Evolutionary conservation across 2,329 filamentous ascomycete species (phyloP), one percentile per base, ranked within the genome.

Genomic region (Clonostachys rosea): DNA sequence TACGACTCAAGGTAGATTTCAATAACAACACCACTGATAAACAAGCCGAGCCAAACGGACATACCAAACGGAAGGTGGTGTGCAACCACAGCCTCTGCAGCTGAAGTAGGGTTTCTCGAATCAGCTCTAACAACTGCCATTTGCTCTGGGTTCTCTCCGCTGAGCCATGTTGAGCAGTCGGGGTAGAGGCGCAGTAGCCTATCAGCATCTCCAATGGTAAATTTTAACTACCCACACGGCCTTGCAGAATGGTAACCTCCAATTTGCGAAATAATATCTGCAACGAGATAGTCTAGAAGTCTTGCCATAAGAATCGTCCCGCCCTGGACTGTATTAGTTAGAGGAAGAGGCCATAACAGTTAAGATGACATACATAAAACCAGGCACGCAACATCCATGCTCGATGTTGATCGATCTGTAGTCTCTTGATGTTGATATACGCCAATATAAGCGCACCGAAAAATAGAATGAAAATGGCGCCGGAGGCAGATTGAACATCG

Each of bases 331-430:
- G 11, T 9, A 39, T 36, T 16, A 30, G 8, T 30, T 3, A 30
- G 24, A 30, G 24, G 8, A 30, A 30, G 24, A 30, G 24, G 24
- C 18, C 5, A 44, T 24, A 17, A 16, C 6, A 41, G 14, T 36
- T 37, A 18, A 16, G 41, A 37, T 34, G 17, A 58, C 67, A 48
- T 50, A 74, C 68, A 50, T 74, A 73, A 63, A 73, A 63, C 74
- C 74, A 76, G 8, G 74, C 68, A 18, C 81, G 60, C 33, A 85
- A 55, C 81, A 84, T 85, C 81, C 80, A 85, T 4, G 78, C 77
- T 2, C 81, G 70, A 50, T 85, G 81, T 54, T 84, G 74, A 34
- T 84, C 79, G 43, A 87, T 79, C 55, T 84, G 80, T 3, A 84
- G 60, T 3, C 68, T 64, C 58, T 78, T 83, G 59, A 85, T 74